Base-by-base conservation (phyloP, 352 stramenopile species). In the Pythium angustatum region DNA sequence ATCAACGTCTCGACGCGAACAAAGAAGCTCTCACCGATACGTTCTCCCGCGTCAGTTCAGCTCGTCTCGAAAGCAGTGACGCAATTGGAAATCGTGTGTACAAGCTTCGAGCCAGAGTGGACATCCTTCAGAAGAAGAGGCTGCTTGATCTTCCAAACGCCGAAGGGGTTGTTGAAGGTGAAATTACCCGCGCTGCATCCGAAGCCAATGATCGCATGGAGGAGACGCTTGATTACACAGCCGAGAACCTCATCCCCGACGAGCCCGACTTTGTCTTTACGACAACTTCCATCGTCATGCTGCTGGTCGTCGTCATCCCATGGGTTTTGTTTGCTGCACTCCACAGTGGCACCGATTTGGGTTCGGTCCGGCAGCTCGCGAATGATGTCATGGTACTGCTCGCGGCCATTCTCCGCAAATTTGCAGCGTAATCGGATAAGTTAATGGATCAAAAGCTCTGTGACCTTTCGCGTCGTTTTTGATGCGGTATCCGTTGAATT, bases 401-500 rank as follows among this genome's bases (percentile, higher is more conserved):
- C 21, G 48, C 58, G 5, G 64, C 57, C 7, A 19, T 56, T 14
- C 51, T 71, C 15, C 64, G 64, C 34, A 59, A 58, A 30, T 41
- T 66, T 12, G 57, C 64, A 5, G 51, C 24, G 53, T 71, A 66
- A 66, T 71, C 22, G 57, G 48, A 53, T 62, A 64, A 58, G 64
- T 71, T 71, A 71, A 71, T 71, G 30, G 41, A 65, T 34, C 55
- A 31, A n/a, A n/a, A 33, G 27, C 50, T n/a, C 26, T 48, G 67
- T 76, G 68, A 74, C 68, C 72, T 75, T 79, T 79, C 61, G 61
- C 34, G 44, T 60, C n/a, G n/a, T n/a, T n/a, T n/a, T 47, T 58
- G 52, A 62, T 62, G 52, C 34, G 53, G 52, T 60, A 33, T 58
- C 36, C 43, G 24, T 58, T 24, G 22, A 58, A 49, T 33, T 51